Evolutionary conservation across 2,329 filamentous ascomycete genomes (phyloP).

Genomic region (Colletotrichum orchidophilum): DNA sequence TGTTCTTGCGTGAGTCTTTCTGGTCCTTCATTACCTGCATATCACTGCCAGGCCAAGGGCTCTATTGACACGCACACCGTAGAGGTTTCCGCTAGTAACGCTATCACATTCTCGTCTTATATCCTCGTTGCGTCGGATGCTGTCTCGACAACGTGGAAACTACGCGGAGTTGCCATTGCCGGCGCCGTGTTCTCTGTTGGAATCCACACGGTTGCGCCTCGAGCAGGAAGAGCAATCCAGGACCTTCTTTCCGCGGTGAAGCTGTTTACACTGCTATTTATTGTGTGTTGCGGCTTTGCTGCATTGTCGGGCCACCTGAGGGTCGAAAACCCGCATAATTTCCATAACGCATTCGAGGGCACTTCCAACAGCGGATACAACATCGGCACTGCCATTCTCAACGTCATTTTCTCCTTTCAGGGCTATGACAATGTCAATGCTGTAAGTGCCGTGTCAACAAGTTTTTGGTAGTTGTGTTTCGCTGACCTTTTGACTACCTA

Average conservation of each 20-base stretch:
- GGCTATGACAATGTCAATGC: constrained; percentile 31
- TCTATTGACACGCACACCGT: neutral
- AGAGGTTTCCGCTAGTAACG: constrained; percentile 32
- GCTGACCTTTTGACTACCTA: neutral
- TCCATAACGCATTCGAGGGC: constrained; percentile 20
- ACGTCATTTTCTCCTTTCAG: constrained; percentile 29
- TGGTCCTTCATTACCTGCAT: neutral
- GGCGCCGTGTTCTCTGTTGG: constrained; percentile 25
- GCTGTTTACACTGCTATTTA: constrained; percentile 25
- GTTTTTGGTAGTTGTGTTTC: fast-evolving
- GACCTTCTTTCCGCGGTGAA: constrained; percentile 26
- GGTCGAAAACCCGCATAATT: constrained; percentile 18
- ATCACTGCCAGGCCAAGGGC: neutral
- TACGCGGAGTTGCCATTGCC: constrained; percentile 22
- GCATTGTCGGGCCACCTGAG: constrained; percentile 19
- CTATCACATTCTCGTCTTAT: constrained; percentile 28
- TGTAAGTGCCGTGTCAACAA: neutral
- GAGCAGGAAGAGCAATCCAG: constrained; percentile 16
- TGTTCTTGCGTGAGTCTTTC: constrained; percentile 32
- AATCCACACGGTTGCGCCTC: constrained; percentile 23
- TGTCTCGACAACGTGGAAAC: constrained; percentile 22
- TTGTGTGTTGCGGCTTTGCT: constrained; percentile 31
- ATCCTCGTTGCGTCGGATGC: constrained; percentile 20
- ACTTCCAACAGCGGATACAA: constrained; percentile 28
- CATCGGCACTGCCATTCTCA: constrained; percentile 25